Percentiles rank a stretch among this genome's conserved stretches.
Conservation (phyloP, 2,329 filamentous ascomycete genomes). For the Chrysoporthe puriensis region DNA sequence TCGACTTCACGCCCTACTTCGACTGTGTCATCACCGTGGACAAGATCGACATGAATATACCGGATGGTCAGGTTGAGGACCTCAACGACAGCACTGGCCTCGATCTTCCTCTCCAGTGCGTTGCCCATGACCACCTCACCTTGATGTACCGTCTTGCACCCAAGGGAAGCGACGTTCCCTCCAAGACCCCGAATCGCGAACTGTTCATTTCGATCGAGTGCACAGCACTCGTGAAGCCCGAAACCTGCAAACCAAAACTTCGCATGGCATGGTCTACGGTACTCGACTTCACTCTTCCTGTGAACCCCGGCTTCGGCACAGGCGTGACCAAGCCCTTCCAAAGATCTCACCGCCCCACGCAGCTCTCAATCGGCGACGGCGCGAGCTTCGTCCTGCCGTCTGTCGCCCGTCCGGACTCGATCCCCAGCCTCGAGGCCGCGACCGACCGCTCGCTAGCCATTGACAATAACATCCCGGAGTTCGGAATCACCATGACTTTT, state of each 20-base stretch:
- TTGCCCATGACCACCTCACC: slow-evolving; percentile 74
- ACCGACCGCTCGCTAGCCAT: slow-evolving; percentile 41
- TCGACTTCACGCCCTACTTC: slow-evolving; percentile 74
- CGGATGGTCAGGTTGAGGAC: slow-evolving; percentile 61
- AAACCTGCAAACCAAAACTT: slow-evolving; percentile 63
- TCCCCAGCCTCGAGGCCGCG: slow-evolving; percentile 62
- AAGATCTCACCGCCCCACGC: slow-evolving; percentile 64
- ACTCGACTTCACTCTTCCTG: slow-evolving; percentile 69
- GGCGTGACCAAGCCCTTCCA: slow-evolving; percentile 59
- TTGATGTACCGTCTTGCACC: slow-evolving; percentile 71
- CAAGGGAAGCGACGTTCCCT: slow-evolving; percentile 47
- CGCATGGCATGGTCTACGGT: slow-evolving; percentile 69
- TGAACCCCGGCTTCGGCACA: slow-evolving; percentile 65
- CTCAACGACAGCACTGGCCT: slow-evolving; percentile 57
- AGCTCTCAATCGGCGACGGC: slow-evolving; percentile 64
- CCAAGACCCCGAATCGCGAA: slow-evolving; percentile 53
- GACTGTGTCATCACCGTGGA: slow-evolving; percentile 68
- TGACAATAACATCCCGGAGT: slow-evolving; percentile 57
- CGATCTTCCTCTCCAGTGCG: slow-evolving; percentile 62
- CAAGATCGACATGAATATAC: slow-evolving; percentile 59
- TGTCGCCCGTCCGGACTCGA: slow-evolving; percentile 60
- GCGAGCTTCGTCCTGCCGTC: slow-evolving; percentile 62
- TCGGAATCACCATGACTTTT: slow-evolving; percentile 78
- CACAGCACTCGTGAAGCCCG: slow-evolving; percentile 58
- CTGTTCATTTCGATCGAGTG: slow-evolving; percentile 65